These are phyloP conservation scores for Plectosphaerella cucumerina DNA, from an alignment of 2,329 filamentous ascomycete species.

Conservation along the genomic window DNA sequence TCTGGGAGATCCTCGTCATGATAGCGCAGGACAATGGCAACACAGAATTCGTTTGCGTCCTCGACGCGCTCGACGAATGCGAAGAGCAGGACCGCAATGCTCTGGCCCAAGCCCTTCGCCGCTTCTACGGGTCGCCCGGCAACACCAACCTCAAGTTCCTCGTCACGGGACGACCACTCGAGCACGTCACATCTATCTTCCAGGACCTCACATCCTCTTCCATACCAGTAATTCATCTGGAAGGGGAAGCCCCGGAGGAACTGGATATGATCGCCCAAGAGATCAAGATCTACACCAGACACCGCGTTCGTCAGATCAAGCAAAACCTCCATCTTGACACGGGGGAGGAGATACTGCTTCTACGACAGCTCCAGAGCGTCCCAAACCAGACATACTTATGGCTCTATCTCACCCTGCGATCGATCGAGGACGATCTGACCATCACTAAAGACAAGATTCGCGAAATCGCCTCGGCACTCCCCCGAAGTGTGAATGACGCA, in stretches of 20 bases:
- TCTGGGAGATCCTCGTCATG: slow-evolving; percentile 25
- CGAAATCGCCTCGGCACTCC: slow-evolving; percentile 9
- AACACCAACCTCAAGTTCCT: slow-evolving; percentile 29
- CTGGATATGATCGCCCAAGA: slow-evolving; percentile 12
- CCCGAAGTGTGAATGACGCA: slow-evolving; percentile 16
- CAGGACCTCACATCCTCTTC: not conserved
- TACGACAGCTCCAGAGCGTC: slow-evolving; percentile 6
- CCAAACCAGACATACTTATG: slow-evolving; percentile 21
- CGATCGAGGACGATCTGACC: slow-evolving; percentile 8
- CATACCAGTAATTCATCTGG: slow-evolving; percentile 11
- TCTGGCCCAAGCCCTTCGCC: slow-evolving; percentile 18
- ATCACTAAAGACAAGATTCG: slow-evolving; percentile 7
- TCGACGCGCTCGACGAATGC: slow-evolving; percentile 40
- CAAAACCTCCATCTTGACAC: not conserved
- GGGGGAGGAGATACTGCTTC: slow-evolving; percentile 9
- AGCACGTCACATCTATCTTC: slow-evolving; percentile 16
- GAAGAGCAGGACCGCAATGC: slow-evolving; percentile 9
- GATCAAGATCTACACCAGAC: slow-evolving; percentile 15
- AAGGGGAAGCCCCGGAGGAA: slow-evolving; percentile 12
- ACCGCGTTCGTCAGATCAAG: slow-evolving; percentile 5
- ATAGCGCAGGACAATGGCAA: slow-evolving; percentile 6
- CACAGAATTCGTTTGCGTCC: slow-evolving; percentile 25
- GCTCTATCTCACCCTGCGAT: slow-evolving; percentile 16
- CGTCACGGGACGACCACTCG: slow-evolving; percentile 24
- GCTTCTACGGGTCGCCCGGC: slow-evolving; percentile 14